Base-by-base conservation (phyloP, 768 basidiomycete genomes). In the Amyloporia xantha region DNA sequence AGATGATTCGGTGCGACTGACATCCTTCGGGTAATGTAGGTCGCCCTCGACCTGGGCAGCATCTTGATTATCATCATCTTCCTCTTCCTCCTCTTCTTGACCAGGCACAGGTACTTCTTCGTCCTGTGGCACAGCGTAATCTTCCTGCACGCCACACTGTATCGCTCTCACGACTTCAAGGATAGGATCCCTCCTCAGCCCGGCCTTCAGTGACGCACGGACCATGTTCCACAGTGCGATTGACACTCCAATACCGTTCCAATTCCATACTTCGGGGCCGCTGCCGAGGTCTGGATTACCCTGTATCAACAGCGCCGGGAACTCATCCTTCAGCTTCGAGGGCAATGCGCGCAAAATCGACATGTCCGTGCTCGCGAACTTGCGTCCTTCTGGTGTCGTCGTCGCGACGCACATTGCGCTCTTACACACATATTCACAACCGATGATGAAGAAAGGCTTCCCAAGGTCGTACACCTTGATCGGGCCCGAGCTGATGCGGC, bases 381-480 rank as follows among this genome's bases (percentile, higher is more conserved):
- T 78, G 25, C 85, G 77, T 3, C 81, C 81, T 26, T 84, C 82
- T 2, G 71, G 50, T 6, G 68, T 60, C 23, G 68, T 59, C 26
- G 69, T 62, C 24, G 71, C 60, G 23, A 54, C 24, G 59, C 85
- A 88, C 19, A 66, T 37, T 1, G 65, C 36, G 24, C 73, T 79
- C 43, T 72, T 73, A 60, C 88, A 91, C 4, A 73, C 71, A 51
- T 91, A 91, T 61, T 86, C 83, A 60, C 86, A 87, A n/a, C 84
- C 88, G 28, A 91, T 86, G 62, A 91, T 75, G 60, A 84, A 90
- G 67, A 90, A 91, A 2, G 86, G 84, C 51, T 78, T 79, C 54
- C 82, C 80, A 42, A 91, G 77, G 56, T 91, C 87, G 61, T 88
- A 86, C 4, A 89, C 75, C 57, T 86, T 89, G 59, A 88, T 68